Base-by-base conservation (phyloP, 1,284 basidiomycete species). In the Pseudozyma sp. region DNA sequence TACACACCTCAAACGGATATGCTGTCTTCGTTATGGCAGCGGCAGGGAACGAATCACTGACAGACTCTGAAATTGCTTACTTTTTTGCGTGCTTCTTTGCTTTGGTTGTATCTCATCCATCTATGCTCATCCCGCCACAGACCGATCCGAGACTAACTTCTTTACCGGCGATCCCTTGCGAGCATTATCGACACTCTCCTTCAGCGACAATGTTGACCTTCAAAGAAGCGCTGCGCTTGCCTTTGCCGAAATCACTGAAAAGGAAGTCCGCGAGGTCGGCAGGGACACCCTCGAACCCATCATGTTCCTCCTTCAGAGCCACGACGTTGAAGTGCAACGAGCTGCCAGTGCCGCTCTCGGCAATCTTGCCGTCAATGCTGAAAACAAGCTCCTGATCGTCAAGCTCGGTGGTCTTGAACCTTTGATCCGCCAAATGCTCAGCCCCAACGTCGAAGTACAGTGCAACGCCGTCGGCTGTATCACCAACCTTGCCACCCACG, bases 401-500 rank as follows among this genome's bases (percentile, higher is more conserved):
- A 95, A 96, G 86, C 90, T 99, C 51, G 96, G 96, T 54, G 97
- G 97, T 55, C 90, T 99, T 45, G 97, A 99, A 85, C 97, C 96
- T 57, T 89, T 99, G 80, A 99, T 99, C 83, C 91, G 95, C 64
- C 97, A 99, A 86, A 99, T 99, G 97, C 90, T 98, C 60, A 95
- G 93, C 81, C 95, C 96, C 6, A 99, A 99, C 84, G 96, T 99
- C 44, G 97, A 99, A 86, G 97, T 99, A 2, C 97, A 99, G 86
- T 99, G 97, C 88, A 99, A 99, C 84, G 97, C 97, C n/a, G 97
- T 99, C 40, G 97, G 97, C 40, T 99, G 97, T 86, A 95, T 99
- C 61, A 99, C 97, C 40, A 99, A 99, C 86, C 89, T 99, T 59
- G 97, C 97, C 18, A 99, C 96, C 1, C 96, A 99, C 87, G 95